Base-by-base conservation (phyloP, 352 stramenopile species). In the Phytopythium delawarense region DNA sequence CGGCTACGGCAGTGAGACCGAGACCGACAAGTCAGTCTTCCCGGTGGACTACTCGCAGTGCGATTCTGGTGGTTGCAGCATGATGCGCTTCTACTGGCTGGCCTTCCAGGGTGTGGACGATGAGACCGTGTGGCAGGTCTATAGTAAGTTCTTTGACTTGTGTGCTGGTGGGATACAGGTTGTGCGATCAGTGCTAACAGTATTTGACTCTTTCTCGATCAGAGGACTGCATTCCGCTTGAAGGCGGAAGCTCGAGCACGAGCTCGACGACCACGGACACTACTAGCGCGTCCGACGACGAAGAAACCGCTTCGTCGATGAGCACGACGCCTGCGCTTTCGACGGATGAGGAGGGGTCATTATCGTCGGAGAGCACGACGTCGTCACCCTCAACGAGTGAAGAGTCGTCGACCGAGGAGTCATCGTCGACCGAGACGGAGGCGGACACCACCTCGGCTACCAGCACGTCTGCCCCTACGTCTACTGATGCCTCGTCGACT, bases 81-180 rank as follows among this genome's bases (percentile, higher is more conserved):
- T 74, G 65, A 32, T 76, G 5, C 68, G 68, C 15, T 78, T 78
- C 63, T 78, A 76, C 68, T 76, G 69, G 68, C 52, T 78, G 42
- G 68, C 71, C 0, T 59, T 78, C 35, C 71, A 78, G 52, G 63
- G 66, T 16, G 46, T 76, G 0, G 60, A 76, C 37, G 37, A 20
- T 9, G 37, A 16, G 37, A 74, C 70, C 40, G 61, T 72, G 67
- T 78, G 70, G 70, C 70, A 78, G 34, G 70, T 68, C 15, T 78
- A 78, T 61, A 78, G 70, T 78, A 65, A 66, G 70, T 75, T 28
- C 7, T 7, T 32, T 39, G 34, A 30, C 25, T 51, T 51, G 45
- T 51, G 6, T 32, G 49, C n/a, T 55, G 23, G 13, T 37, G 4
- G 25, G 25, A 30, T 30, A 3, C 25, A 30, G 25, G 25, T 30